Base-by-base conservation (phyloP, 176 grass and related monocot species). In the Tuctoria greenei region DNA sequence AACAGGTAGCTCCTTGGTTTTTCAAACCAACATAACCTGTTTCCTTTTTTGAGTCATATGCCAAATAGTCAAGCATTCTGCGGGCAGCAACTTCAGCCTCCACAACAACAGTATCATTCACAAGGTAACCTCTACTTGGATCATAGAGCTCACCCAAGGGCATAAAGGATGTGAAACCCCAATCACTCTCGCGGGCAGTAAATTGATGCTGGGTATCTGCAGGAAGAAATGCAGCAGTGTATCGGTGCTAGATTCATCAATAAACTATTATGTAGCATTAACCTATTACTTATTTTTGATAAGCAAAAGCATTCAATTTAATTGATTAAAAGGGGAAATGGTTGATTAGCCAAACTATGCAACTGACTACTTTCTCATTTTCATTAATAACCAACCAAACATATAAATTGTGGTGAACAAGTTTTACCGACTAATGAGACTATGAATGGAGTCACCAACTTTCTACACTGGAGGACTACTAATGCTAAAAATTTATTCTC, bases 91-190 rank as follows among this genome's bases (percentile, higher is more conserved):
- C 93, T 72, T 97, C 90, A 10, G 93, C 90, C 76, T 97, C 93
- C 31, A 97, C 87, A 54, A 97, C 76, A 90, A 87, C 28, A 73
- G 85, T 93, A 81, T 97, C 90, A 72, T 93, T 88, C 49, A 97
- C 69, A 63, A 97, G 87, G 77, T 88, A 93, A 63, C 93, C 93
- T 87, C 85, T 86, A 71, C 25, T 83, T 79, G 77, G 85, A 75
- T 93, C 93, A 84, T 93, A 97, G 41, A 97, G 59, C 51, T 97
- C 90, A 83, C 90, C 85, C 75, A 97, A 46, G 75, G 93, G 85
- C 93, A 93, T 97, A 86, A 97, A 97, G 54, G 93, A 97, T 55
- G 93, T 97, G 73, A 97, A 97, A 59, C 90, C 93, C 93, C 93
- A 97, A 75, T 97, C 93, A 45, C 90, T 97, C 80, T 97, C 93